Base-by-base conservation (phyloP, 768 basidiomycete species). In the Amanita inopinata region DNA sequence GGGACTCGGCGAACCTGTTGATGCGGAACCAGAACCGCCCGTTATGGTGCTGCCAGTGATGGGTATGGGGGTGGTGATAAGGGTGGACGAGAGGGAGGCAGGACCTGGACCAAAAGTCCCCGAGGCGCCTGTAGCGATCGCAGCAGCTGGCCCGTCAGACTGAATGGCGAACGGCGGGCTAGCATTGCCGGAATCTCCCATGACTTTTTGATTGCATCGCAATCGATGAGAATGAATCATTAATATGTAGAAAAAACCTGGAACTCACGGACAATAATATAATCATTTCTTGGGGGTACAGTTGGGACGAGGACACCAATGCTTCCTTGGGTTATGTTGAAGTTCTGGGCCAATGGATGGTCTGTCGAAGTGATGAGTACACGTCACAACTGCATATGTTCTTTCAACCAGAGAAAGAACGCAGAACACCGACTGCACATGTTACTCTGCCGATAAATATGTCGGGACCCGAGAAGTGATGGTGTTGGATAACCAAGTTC, bases 121-220 rank as follows among this genome's bases (percentile, higher is more conserved):
- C 7, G 27, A 28, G n/a, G 7, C 27, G 27, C n/a, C 27, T 9
- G 44, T 36, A 19, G 57, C 50, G 12, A 50, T 33, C 9, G 37
- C 24, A 17, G 31, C 24, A 6, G 15, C 8, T 14, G 19, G 6
- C n/a, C n/a, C n/a, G n/a, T n/a, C n/a, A n/a, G n/a, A n/a, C n/a
- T n/a, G n/a, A 47, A 87, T 87, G 1, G 68, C 73, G 54, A 87
- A 85, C 28, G 60, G 12, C 0, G 72, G 72, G 52, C 74, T 80
- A 6, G 57, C 49, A 48, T 87, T 75, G 8, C 83, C 83, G 10
- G 78, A 81, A 52, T 80, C 75, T 19, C 83, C 83, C 49, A 79
- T 63, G 31, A 82, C 82, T 83, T n/a, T n/a, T n/a, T n/a, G n/a
- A 25, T 51, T 2, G 15, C 46, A 18, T 44, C 10, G 37, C 33